Evolutionary conservation across 1,284 basidiomycete genomes (phyloP).

Genomic region (Rhodotorula sp.): DNA sequence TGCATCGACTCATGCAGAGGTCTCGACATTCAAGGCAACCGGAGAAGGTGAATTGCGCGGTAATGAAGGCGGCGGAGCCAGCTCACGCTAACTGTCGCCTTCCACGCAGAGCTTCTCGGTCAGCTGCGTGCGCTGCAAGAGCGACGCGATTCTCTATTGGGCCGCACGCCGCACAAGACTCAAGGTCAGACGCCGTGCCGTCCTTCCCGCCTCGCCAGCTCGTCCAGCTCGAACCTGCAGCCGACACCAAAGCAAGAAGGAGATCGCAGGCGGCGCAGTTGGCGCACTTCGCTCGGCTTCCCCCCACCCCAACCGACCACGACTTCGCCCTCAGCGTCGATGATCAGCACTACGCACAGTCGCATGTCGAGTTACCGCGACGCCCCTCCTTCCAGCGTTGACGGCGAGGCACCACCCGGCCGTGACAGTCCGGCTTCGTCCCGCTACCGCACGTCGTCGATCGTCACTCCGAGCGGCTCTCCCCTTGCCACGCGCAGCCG

Average conservation of each 20-base stretch:
- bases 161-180: slow-evolving; percentile 16
- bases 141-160: slow-evolving; percentile 47
- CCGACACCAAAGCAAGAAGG: not conserved
- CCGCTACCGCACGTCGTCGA: slow-evolving; percentile 29
- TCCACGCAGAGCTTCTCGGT: slow-evolving; percentile 58
- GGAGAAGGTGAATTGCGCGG: slow-evolving; percentile 42
- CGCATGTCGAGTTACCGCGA: too few species aligned
- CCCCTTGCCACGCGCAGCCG: slow-evolving; percentile 8
- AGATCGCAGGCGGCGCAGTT: not conserved
- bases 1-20: not conserved
- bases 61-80: slow-evolving; percentile 63
- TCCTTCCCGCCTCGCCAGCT: not conserved
- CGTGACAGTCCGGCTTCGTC: too few species aligned
- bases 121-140: slow-evolving; percentile 48
- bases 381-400: too few species aligned
- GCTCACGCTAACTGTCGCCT: too few species aligned
- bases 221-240: not conserved
- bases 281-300: slow-evolving; percentile 23
- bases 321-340: too few species aligned
- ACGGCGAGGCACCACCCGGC: too few species aligned
- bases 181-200: not conserved
- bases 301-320: not conserved
- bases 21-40: slow-evolving; percentile 14
- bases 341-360: too few species aligned
- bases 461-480: slow-evolving; percentile 21